These are phyloP conservation scores for Alopecurus myosuroides DNA, from an alignment of 176 grass and related monocot genomes.

Conservation along the genomic window DNA sequence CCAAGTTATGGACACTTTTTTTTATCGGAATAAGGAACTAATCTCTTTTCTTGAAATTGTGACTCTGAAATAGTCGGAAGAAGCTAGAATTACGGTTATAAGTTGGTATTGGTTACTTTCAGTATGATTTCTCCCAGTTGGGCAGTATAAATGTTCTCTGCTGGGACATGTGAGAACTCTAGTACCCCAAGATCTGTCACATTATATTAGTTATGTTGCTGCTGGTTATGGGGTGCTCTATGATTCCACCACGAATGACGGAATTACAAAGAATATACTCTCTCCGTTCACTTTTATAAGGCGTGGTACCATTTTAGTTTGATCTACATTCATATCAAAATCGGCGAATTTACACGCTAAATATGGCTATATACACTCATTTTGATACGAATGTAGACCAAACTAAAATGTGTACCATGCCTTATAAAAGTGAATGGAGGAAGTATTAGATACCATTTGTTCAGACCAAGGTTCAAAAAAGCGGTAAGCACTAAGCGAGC, in stretches of 20 bases:
- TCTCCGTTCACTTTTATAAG: no score
- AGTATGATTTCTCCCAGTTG: not conserved
- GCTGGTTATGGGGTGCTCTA: not conserved
- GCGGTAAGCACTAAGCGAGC: no score
- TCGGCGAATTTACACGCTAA: no score
- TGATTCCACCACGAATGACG: not conserved
- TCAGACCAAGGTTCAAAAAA: no score
- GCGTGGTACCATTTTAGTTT: no score
- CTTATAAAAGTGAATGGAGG: no score
- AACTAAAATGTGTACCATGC: no score
- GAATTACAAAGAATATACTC: not conserved
- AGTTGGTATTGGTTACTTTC: not conserved
- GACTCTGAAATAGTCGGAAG: not conserved
- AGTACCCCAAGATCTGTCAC: not conserved
- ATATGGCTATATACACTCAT: no score
- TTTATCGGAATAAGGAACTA: not conserved
- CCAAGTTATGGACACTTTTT: not conserved
- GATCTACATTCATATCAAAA: no score
- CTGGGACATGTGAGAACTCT: not conserved
- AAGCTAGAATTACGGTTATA: not conserved
- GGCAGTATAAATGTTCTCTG: not conserved
- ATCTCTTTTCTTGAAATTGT: not conserved
- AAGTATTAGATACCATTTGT: no score
- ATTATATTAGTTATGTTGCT: not conserved
- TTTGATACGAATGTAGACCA: no score